Evolutionary conservation across 768 basidiomycete genomes (phyloP), one percentile per base, ranked within the genome.

Genomic region (Dacryopinax spathularia): DNA sequence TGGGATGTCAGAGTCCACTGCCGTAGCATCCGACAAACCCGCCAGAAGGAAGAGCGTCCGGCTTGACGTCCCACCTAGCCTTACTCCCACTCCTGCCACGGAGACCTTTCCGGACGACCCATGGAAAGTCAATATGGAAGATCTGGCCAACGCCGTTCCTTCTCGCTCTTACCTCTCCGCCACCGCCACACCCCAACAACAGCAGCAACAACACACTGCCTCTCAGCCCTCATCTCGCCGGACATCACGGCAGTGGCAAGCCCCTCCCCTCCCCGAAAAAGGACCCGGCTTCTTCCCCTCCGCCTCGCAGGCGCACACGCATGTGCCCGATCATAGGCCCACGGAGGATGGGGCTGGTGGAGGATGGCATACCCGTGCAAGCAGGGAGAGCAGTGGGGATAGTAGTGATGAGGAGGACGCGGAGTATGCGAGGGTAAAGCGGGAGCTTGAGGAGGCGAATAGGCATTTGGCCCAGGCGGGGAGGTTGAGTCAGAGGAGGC

Each of bases 381-480:
- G 36, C 36, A 37, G 12, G 36, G 36, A 10, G 36, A 56, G 48
- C 25, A 56, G 48, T 29, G 48, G 48, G 48, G 48, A 56, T 20
- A 56, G 48, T 29, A 56, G 48, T 20, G 48, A 56, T 6, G 48
- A 56, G 48, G 48, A 56, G 48, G 48, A 56, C 48, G 25, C 2
- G 48, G 48, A 56, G 48, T 56, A 56, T 29, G 48, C 48, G 22
- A 10, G 48, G 13, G 48, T 29, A 20, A 56, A 56, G 48, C 3
- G 48, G 48, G 48, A 56, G 48, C 48, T 56, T 10, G 48, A 56
- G 48, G 48, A 56, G 22, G 48, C 48, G 13, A 56, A 56, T 18
- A 13, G 25, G 13, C 22, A 29, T 22, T 56, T 27, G 25, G 48
- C 48, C 10, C 48, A 56, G 29, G 48, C 48, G 22, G 48, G 48